A percentile compares a stretch with the other conserved stretches of the same genome.
Conservation (phyloP, 2,329 filamentous ascomycete species). For the Incumbomyces delicatus region DNA sequence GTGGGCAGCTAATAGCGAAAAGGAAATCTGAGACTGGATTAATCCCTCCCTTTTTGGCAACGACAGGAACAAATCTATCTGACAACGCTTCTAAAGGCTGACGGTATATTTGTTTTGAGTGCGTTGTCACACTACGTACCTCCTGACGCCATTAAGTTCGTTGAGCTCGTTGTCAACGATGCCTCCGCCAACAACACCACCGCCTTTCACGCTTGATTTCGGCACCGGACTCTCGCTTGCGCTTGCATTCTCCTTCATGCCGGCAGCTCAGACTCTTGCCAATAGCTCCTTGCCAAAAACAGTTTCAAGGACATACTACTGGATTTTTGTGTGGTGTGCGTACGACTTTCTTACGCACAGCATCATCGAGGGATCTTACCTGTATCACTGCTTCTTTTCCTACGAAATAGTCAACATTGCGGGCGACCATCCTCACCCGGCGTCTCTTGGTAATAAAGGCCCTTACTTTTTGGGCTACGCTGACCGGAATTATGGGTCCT, state of each 20-base stretch:
- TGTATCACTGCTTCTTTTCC: constrained; percentile 88
- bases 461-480: constrained; percentile 45
- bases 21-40: too few relatives aligned
- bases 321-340: constrained; percentile 88
- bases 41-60: too few relatives aligned
- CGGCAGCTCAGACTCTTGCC: constrained; percentile 42
- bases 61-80: too few relatives aligned
- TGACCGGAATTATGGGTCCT: constrained; percentile 49
- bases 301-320: constrained; percentile 44
- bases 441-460: constrained; percentile 10
- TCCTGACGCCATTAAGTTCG: too few relatives aligned
- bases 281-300: constrained; percentile 42
- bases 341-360: constrained; percentile 90
- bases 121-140: too few relatives aligned
- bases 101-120: too few relatives aligned
- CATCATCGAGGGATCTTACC: constrained; percentile 79
- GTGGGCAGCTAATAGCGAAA: too few relatives aligned
- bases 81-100: too few relatives aligned
- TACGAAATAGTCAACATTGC: constrained; percentile 35
- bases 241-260: constrained; percentile 45
- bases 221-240: constrained; percentile 47
- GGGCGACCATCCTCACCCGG: constrained; percentile 21
- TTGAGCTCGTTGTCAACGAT: background rate
- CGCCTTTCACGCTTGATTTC: constrained; percentile 29
- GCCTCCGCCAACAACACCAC: constrained; percentile 5